Conservation (phyloP, 129 eudicot genomes). For the Lonicera japonica region DNA sequence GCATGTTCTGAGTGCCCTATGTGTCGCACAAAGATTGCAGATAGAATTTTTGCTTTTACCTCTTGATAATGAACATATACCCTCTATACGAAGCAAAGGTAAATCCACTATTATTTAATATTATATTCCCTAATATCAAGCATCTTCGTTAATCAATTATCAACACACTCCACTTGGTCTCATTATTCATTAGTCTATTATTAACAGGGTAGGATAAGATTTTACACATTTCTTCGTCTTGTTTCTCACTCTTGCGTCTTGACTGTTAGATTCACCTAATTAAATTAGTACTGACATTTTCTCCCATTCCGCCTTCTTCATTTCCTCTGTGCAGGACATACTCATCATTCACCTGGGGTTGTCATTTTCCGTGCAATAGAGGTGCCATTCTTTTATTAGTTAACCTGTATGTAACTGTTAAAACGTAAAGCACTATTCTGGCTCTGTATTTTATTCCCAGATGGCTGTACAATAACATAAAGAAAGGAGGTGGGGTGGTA, state of each 20-base stretch:
- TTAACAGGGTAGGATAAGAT: not conserved
- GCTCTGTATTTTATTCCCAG: slow-evolving; percentile 13
- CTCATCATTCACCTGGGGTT: slow-evolving; percentile 26
- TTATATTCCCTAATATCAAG: not conserved
- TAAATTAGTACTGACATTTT: too few species aligned
- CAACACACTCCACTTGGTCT: not conserved
- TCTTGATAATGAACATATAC: slow-evolving; percentile 38
- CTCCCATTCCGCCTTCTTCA: not conserved
- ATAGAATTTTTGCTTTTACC: slow-evolving; percentile 90
- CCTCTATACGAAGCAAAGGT: slow-evolving; percentile 40
- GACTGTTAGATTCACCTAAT: not conserved
- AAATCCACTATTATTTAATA: not conserved
- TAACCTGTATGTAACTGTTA: slow-evolving; percentile 48
- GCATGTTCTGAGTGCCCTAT: slow-evolving; percentile 97
- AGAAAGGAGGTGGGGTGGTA: not conserved
- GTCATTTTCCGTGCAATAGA: slow-evolving; percentile 22
- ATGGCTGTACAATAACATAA: slow-evolving; percentile 27
- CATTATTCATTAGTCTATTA: not conserved
- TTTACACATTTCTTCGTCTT: not conserved
- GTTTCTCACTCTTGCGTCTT: not conserved
- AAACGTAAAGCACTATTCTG: slow-evolving; percentile 21
- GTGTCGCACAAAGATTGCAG: slow-evolving; percentile 77
- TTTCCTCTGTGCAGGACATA: not conserved
- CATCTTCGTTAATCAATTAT: not conserved
- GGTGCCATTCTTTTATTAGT: slow-evolving; percentile 65